phyloP scores from a whole-genome alignment of 2,329 filamentous ascomycete genomes.

The Madurella mycetomatis region DNA sequence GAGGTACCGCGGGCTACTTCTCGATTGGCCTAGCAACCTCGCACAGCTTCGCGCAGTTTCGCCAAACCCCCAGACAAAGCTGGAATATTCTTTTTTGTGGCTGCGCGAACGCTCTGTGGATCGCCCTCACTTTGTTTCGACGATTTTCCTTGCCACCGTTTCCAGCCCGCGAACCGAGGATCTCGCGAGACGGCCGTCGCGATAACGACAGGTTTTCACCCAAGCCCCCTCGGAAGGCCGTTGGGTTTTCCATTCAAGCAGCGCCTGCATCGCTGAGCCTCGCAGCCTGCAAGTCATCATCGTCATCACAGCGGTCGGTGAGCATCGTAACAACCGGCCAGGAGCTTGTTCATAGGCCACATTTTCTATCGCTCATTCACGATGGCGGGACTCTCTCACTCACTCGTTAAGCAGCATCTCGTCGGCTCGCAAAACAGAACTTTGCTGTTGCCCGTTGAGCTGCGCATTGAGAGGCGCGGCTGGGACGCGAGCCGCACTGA shows the following conservation, averaged over 20 bases:
- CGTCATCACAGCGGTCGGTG: not conserved
- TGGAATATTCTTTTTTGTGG: slow-evolving; percentile 23
- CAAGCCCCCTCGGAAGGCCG: not conserved
- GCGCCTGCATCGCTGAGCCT: not conserved
- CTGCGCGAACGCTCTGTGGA: too few relatives aligned
- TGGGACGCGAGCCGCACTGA: not conserved
- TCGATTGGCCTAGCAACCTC: slow-evolving; percentile 25
- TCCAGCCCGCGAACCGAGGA: not conserved
- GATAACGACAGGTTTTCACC: not conserved
- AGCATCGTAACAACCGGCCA: not conserved
- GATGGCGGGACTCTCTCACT: not conserved
- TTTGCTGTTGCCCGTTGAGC: not conserved
- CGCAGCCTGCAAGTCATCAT: not conserved
- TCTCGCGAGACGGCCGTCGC: not conserved
- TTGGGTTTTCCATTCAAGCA: not conserved
- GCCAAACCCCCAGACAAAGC: slow-evolving; percentile 15
- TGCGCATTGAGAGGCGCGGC: not conserved
- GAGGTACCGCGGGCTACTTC: slow-evolving; percentile 24
- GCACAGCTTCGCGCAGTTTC: slow-evolving; percentile 15
- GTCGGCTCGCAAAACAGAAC: too few relatives aligned
- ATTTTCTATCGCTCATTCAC: not conserved
- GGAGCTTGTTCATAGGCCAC: not conserved
- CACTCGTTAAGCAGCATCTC: not conserved
- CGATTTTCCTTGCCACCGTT: not conserved
- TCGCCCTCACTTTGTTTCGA: not conserved